Percentiles rank a stretch among this genome's conserved stretches.
phyloP scores from a whole-genome alignment of 306 rosid genomes.

The Gleditsia sinensis region DNA sequence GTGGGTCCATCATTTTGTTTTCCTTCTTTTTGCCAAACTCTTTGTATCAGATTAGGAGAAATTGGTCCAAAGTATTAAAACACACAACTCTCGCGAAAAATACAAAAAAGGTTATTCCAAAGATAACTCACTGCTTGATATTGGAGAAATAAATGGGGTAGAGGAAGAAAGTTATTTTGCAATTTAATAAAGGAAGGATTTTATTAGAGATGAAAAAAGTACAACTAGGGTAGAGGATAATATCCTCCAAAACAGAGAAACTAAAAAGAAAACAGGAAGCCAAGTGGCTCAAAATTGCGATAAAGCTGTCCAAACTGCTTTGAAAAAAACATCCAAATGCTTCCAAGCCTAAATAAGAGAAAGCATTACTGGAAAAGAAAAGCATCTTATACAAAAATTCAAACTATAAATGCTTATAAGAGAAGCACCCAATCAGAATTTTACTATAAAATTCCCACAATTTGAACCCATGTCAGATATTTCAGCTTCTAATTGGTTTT shows the following conservation, averaged over 20 bases:
- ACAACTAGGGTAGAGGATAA: background rate
- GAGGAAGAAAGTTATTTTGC: too few relatives aligned
- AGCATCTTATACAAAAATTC: background rate
- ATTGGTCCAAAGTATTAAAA: too few relatives aligned
- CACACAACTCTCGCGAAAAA: too few relatives aligned
- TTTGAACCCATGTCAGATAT: background rate
- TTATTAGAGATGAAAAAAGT: background rate
- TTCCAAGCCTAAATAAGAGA: background rate
- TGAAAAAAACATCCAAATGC: background rate
- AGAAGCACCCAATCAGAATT: background rate
- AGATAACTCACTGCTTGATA: too few relatives aligned
- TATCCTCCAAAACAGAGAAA: background rate
- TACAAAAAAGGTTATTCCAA: too few relatives aligned
- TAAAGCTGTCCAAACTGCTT: background rate
- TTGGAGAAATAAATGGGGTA: too few relatives aligned
- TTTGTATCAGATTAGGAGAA: too few relatives aligned
- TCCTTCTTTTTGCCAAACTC: too few relatives aligned
- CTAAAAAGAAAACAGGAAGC: background rate
- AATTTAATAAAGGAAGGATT: background rate
- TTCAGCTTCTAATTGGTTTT: background rate
- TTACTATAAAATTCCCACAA: background rate
- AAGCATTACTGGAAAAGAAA: background rate
- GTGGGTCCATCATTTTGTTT: too few relatives aligned
- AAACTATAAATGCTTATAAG: background rate
- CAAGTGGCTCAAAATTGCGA: background rate